phyloP scores from a whole-genome alignment of 164 flowering plant species.

The Chloranthus sessilifolius region DNA sequence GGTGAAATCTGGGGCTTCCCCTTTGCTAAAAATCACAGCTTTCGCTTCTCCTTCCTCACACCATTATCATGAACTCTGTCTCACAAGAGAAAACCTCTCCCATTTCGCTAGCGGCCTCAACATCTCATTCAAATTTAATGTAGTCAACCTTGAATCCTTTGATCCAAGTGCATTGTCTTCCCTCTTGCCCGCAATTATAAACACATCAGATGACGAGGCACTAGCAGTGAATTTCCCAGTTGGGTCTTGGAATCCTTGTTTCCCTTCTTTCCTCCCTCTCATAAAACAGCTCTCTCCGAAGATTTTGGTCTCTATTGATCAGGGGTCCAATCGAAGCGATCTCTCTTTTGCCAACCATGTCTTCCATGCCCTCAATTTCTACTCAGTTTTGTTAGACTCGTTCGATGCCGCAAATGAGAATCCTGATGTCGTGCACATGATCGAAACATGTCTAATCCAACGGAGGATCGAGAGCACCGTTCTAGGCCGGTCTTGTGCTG shows the following conservation, averaged over 20 bases:
- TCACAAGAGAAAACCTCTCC: slow-evolving; percentile 47
- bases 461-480: slow-evolving; percentile 58
- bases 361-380: slow-evolving; percentile 46
- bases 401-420: slow-evolving; percentile 53
- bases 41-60: slow-evolving; percentile 47
- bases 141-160: slow-evolving; percentile 44
- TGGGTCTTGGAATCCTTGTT: slow-evolving; percentile 27
- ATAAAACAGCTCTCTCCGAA: slow-evolving; percentile 67
- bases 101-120: slow-evolving; percentile 59
- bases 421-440: slow-evolving; percentile 48
- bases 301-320: slow-evolving; percentile 62
- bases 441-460: slow-evolving; percentile 58
- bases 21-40: slow-evolving; percentile 61
- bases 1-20: slow-evolving; percentile 30
- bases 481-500: slow-evolving; percentile 32
- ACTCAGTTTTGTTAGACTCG: slow-evolving; percentile 51
- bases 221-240: slow-evolving; percentile 65
- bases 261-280: slow-evolving; percentile 51
- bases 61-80: slow-evolving; percentile 50
- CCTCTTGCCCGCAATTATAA: slow-evolving; percentile 9
- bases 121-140: slow-evolving; percentile 48
- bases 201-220: slow-evolving; percentile 40
- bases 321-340: slow-evolving; percentile 60
- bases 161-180: slow-evolving; percentile 34
- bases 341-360: slow-evolving; percentile 61